Percentiles rank a stretch among this genome's conserved stretches.
phyloP scores from a whole-genome alignment of 148 eudicot genomes.

The Vaccinium macrocarpon region DNA sequence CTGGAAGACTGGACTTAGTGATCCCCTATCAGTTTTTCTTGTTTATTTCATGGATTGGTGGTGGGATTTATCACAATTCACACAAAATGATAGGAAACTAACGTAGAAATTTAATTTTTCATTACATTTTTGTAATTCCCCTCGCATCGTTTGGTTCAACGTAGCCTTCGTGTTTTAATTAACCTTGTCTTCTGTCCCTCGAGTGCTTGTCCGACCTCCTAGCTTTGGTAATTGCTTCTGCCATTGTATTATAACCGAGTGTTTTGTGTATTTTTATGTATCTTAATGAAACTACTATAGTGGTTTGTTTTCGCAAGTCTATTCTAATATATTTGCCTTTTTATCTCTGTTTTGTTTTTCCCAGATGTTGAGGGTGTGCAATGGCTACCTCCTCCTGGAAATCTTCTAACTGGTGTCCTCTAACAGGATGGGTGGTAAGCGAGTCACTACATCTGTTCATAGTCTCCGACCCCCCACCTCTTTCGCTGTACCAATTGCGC shows the following conservation, averaged over 20 bases:
- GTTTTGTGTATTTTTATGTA: not conserved
- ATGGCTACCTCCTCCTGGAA: slow-evolving; percentile 19
- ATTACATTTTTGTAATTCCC: not conserved
- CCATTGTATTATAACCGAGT: not conserved
- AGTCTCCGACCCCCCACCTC: slow-evolving; percentile 23
- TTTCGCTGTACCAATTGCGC: not conserved
- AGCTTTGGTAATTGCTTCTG: not conserved
- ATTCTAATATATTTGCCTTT: not conserved
- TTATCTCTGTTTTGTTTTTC: not conserved
- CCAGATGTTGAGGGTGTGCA: slow-evolving; percentile 22
- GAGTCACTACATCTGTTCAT: slow-evolving; percentile 20
- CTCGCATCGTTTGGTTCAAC: not conserved
- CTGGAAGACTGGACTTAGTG: not conserved
- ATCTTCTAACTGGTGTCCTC: slow-evolving; percentile 25
- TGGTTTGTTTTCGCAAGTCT: not conserved
- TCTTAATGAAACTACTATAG: not conserved
- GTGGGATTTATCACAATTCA: not conserved
- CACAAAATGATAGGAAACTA: not conserved
- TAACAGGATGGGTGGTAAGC: slow-evolving; percentile 24
- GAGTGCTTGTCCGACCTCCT: not conserved
- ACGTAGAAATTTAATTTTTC: not conserved
- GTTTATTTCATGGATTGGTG: not conserved
- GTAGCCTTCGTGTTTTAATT: slow-evolving; percentile 3
- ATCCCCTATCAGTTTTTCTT: not conserved
- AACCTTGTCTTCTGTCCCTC: not conserved